Percentiles rank a stretch among this genome's conserved stretches.
Evolutionary conservation across 2,329 filamentous ascomycete genomes (phyloP).

Genomic region (Biscogniauxia marginata): DNA sequence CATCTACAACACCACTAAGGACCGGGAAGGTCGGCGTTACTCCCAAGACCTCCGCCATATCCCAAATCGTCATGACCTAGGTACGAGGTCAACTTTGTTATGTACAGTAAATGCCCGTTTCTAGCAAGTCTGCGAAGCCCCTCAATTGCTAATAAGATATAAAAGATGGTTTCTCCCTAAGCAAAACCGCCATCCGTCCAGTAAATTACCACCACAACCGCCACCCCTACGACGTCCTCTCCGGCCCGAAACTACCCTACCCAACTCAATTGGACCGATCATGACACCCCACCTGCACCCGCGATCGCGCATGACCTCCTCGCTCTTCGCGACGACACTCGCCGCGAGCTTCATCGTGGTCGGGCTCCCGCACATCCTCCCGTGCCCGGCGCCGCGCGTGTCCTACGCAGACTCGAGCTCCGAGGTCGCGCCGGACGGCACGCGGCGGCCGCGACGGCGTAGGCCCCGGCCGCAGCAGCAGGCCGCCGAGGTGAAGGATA

Average conservation of each 20-base stretch:
- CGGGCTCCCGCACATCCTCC: slow-evolving; percentile 82
- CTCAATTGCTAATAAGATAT: too few relatives aligned
- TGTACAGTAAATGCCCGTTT: neutral
- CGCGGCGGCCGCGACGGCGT: slow-evolving; percentile 35
- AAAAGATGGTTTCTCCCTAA: too few relatives aligned
- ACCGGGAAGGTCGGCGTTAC: neutral
- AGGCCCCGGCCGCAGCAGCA: slow-evolving; percentile 6
- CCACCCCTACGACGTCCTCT: neutral
- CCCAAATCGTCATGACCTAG: neutral
- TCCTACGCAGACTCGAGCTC: slow-evolving; percentile 69
- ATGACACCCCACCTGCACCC: slow-evolving; percentile 93
- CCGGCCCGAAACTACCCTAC: neutral
- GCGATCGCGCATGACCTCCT: slow-evolving; percentile 87
- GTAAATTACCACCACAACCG: neutral
- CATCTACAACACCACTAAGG: neutral
- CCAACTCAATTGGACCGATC: too few relatives aligned
- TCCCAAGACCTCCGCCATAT: neutral
- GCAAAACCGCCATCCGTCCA: too few relatives aligned
- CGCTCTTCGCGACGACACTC: slow-evolving; percentile 91
- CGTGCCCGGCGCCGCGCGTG: slow-evolving; percentile 79
- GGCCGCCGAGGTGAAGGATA: slow-evolving; percentile 41
- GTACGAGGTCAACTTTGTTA: neutral
- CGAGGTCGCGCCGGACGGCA: slow-evolving; percentile 21
- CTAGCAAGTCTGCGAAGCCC: too few relatives aligned
- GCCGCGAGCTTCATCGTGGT: slow-evolving; percentile 90